Conservation (phyloP, 495 filamentous ascomycete genomes). For the Geoglossum glabrum region DNA sequence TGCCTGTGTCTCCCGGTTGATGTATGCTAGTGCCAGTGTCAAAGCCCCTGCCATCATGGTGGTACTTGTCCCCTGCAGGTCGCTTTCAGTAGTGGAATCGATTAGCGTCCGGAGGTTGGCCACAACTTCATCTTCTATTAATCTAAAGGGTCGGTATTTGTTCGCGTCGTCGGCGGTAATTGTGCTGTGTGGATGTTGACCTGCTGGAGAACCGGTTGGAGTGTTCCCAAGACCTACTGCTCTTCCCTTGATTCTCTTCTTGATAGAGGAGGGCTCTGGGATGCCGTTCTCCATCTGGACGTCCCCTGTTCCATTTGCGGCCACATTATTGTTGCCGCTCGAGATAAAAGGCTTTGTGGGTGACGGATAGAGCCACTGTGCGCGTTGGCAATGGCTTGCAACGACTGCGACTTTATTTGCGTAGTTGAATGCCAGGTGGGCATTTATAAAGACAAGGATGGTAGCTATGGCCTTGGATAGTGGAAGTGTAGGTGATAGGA, state of each 20-base stretch:
- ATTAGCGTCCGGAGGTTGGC: constrained; percentile 49
- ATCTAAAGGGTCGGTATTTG: constrained; percentile 81
- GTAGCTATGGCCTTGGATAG: constrained; percentile 71
- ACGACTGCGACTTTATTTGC: constrained; percentile 85
- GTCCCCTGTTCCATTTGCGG: background rate
- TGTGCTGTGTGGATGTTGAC: background rate
- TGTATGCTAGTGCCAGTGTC: constrained; percentile 73
- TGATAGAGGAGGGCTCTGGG: background rate
- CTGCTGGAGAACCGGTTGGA: background rate
- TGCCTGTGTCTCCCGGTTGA: constrained; percentile 39
- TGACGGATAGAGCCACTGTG: constrained; percentile 72
- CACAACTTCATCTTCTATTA: constrained; percentile 62
- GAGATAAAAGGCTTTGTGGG: constrained; percentile 7
- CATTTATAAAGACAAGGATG: constrained; percentile 89
- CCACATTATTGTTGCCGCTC: constrained; percentile 1
- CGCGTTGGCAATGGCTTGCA: constrained; percentile 66
- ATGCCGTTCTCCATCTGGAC: constrained; percentile 4
- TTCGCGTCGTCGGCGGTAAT: constrained; percentile 35
- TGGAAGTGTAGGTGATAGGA: constrained; percentile 54
- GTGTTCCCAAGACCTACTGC: background rate
- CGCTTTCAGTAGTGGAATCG: constrained; percentile 33
- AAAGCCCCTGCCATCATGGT: constrained; percentile 82
- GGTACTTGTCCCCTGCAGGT: constrained; percentile 41
- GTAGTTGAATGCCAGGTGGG: constrained; percentile 81
- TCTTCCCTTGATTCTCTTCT: background rate